Evolutionary conservation across 1,284 basidiomycete species (phyloP), one percentile per base, ranked within the genome.

Genomic region (Anthracocystis setariae): DNA sequence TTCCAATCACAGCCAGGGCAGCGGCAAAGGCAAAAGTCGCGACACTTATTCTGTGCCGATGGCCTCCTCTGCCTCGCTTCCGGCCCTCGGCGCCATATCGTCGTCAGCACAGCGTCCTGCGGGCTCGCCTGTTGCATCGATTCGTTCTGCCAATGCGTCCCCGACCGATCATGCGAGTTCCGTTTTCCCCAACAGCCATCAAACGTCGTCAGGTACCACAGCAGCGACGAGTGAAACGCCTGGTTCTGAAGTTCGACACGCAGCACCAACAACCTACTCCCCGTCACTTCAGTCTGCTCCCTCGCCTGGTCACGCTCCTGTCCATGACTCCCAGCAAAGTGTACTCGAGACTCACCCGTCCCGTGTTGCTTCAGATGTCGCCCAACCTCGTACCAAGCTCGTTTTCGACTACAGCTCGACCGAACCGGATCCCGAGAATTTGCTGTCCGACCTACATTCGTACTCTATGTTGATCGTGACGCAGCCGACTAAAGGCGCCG

Each of bases 1-100:
- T 20, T 70, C 67, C 17, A 64, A 60, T n/a, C 64, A 67, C 24
- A 67, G 64, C 32, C 57, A 60, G 29, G 33, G 33, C 1, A 67
- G 64, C 49, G 57, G 53, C 53, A 64, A 57, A 24, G 53, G 52
- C 37, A 64, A 60, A 32, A 21, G 24, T 17, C 55, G 67, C 20
- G 67, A 64, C 17, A 47, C 48, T 5, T 24, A 56, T n/a, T 60
- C 67, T 12, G 37, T 49, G 5, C 35, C 67, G 24, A 65, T 65
- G 61, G 40, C 43, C 7, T 45, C 40, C 15, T 70, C 67, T 1
- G 57, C 56, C 17, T 70, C 61, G 33, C 60, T 61, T 0, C 52
- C 67, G 2, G 48, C 61, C 10, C 35, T 65, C 46, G 46, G 48
- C 23, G 29, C 55, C 20, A 47, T 53, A 1, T 57, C 58, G 7